Percentiles rank a stretch among this genome's conserved stretches.
phyloP scores from a whole-genome alignment of 208 protist genomes.

The Crithidia mellificae region DNA sequence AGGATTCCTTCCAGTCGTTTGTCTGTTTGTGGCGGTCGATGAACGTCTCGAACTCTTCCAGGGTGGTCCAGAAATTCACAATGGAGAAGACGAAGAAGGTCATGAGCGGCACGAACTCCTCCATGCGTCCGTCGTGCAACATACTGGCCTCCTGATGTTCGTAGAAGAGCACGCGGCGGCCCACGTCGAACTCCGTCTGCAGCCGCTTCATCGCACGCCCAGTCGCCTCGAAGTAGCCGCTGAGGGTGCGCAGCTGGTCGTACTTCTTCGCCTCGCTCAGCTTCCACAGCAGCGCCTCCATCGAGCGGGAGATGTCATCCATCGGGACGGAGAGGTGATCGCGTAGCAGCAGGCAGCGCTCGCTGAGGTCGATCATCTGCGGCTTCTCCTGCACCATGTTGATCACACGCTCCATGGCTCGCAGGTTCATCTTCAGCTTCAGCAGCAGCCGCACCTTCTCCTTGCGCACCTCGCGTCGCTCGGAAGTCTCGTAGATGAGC shows the following conservation, averaged over 20 bases:
- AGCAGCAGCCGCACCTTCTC: slow-evolving; percentile 60
- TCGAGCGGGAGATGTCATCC: slow-evolving; percentile 50
- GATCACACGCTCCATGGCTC: slow-evolving; percentile 72
- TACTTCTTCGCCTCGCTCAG: slow-evolving; percentile 51
- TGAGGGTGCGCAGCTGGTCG: slow-evolving; percentile 42
- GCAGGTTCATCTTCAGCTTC: slow-evolving; percentile 69
- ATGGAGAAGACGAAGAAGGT: slow-evolving; percentile 86
- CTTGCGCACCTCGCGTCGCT: slow-evolving; percentile 62
- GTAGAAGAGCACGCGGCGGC: slow-evolving; percentile 65
- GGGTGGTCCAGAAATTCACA: slow-evolving; percentile 73
- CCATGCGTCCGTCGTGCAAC: slow-evolving; percentile 44
- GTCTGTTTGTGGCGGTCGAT: slow-evolving; percentile 30
- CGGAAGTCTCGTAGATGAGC: slow-evolving; percentile 67
- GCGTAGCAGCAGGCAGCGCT: slow-evolving; percentile 54
- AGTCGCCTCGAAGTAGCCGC: slow-evolving; percentile 50
- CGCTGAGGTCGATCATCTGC: slow-evolving; percentile 63
- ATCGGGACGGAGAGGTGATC: slow-evolving; percentile 58
- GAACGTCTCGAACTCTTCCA: slow-evolving; percentile 50
- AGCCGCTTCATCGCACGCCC: slow-evolving; percentile 53
- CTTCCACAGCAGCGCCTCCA: slow-evolving; percentile 57
- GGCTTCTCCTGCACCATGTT: slow-evolving; percentile 71
- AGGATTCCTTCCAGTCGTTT: slow-evolving; percentile 33
- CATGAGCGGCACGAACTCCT: slow-evolving; percentile 82
- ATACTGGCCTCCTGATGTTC: slow-evolving; percentile 30
- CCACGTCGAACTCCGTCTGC: slow-evolving; percentile 68